Conservation (phyloP, 228 moss, liverwort and hornwort genomes). For the Sphagnum magellanicum region DNA sequence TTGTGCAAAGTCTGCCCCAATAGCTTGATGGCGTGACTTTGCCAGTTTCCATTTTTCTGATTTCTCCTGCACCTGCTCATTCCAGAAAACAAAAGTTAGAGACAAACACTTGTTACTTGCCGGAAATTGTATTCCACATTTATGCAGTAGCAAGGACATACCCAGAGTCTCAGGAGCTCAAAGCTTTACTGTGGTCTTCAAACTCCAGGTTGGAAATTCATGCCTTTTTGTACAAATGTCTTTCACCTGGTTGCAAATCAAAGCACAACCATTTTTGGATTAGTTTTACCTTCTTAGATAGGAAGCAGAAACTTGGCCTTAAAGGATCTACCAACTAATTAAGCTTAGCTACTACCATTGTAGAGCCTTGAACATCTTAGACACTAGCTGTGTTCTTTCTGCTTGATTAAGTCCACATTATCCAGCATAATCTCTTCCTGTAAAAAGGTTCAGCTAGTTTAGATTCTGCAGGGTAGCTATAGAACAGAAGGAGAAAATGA, state of each 20-base stretch:
- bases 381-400: not conserved
- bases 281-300: not conserved
- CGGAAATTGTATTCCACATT: not conserved
- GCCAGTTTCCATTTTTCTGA: slow-evolving; percentile 29
- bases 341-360: not conserved
- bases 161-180: slow-evolving; percentile 45
- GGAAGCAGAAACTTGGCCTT: not conserved
- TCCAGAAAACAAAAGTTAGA: not conserved
- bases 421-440: not conserved
- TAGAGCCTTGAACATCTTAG: not conserved
- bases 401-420: not conserved
- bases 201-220: slow-evolving; percentile 27
- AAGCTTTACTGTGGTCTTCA: slow-evolving; percentile 31
- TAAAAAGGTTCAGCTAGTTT: not conserved
- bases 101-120: not conserved
- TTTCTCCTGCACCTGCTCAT: slow-evolving; percentile 22
- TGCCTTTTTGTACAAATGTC: slow-evolving; percentile 34
- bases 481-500: not conserved
- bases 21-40: slow-evolving; percentile 30
- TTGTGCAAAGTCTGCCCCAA: slow-evolving; percentile 34
- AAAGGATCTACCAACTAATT: not conserved
- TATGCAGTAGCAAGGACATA: slow-evolving; percentile 15
- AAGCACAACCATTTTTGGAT: not conserved
- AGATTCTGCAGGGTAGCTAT: not conserved
- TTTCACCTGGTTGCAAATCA: slow-evolving; percentile 20